Percentiles rank a stretch among this genome's conserved stretches.
Conservation (phyloP, 2,329 filamentous ascomycete species). For the Ceratocystis lukuohia region DNA sequence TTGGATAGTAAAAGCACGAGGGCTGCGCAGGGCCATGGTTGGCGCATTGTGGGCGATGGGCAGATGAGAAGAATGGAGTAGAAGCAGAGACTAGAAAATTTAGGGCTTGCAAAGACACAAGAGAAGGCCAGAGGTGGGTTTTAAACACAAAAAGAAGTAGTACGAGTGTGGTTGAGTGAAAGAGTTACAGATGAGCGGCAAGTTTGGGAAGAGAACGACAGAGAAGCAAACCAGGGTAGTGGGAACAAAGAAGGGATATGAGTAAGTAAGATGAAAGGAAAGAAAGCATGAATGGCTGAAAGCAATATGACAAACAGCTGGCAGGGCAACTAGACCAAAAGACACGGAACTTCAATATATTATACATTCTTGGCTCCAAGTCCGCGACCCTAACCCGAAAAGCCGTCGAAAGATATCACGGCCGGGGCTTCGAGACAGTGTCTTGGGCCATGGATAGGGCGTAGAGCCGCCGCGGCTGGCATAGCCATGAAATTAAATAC, state of each 20-base stretch:
- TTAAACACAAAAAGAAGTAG: not conserved
- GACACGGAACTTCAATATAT: no score
- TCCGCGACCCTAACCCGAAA: not conserved
- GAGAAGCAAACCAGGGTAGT: not conserved
- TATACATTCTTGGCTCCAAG: no score
- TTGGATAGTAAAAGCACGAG: not conserved
- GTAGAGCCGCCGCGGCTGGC: no score
- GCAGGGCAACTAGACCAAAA: not conserved
- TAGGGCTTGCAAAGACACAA: not conserved
- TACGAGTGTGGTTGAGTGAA: not conserved
- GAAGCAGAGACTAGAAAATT: not conserved
- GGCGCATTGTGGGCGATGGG: constrained; percentile 1
- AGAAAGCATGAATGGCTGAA: not conserved
- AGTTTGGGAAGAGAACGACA: not conserved
- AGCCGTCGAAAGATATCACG: not conserved
- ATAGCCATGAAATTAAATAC: no score
- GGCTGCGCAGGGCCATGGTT: constrained; percentile 3
- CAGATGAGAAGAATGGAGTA: not conserved
- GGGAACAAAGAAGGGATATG: not conserved
- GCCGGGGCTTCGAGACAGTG: not conserved
- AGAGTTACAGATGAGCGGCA: not conserved
- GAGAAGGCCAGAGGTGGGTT: not conserved
- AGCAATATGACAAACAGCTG: not conserved
- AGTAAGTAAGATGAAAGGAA: not conserved
- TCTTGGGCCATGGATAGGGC: not conserved